Base-by-base conservation (phyloP, 345 rosid species). In the Abelmoschus esculentus region DNA sequence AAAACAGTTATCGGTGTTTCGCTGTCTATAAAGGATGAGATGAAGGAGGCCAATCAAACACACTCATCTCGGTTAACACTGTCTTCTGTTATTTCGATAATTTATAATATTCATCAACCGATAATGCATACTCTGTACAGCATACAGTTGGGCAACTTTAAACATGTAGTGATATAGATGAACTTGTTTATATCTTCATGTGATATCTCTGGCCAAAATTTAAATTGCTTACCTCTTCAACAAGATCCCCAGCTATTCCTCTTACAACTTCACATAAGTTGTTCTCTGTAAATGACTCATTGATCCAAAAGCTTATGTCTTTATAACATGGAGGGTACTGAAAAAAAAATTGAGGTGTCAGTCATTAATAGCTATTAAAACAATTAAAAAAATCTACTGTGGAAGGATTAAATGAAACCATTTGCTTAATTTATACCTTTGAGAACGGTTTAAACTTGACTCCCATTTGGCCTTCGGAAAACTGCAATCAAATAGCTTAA, bases 241-340 rank as follows among this genome's bases (percentile, higher is more conserved):
- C 96, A 74, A 95, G 96, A 83, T 95, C 99, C 32, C 99, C 99
- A 14, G 96, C 92, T 68, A 95, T 72, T 78, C 89, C 96, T 87
- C 97, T 86, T 18, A 95, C 77, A 74, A 95, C 74, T 82, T 91
- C 99, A 71, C 98, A 91, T 69, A 95, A 81, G 83, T 95, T 95
- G 74, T 91, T 95, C 81, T 95, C 96, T 15, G 99, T 95, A 80
- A 91, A 95, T 17, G 86, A 82, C 13, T 95, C 98, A 61, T 44
- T 95, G 69, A 90, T 91, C 98, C 99, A 95, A 80, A 95, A 95
- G 57, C 97, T 95, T 82, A 95, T 79, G 81, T 93, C 98, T 79
- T 93, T 93, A 81, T 75, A 93, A 79, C 97, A 93, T 75, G 98
- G 98, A 55, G 98, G 98, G 81, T 71, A 91, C 98, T 93, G 86